These are phyloP conservation scores for Venturia aucupariae DNA, from an alignment of 2,329 filamentous ascomycete species.

Conservation along the genomic window DNA sequence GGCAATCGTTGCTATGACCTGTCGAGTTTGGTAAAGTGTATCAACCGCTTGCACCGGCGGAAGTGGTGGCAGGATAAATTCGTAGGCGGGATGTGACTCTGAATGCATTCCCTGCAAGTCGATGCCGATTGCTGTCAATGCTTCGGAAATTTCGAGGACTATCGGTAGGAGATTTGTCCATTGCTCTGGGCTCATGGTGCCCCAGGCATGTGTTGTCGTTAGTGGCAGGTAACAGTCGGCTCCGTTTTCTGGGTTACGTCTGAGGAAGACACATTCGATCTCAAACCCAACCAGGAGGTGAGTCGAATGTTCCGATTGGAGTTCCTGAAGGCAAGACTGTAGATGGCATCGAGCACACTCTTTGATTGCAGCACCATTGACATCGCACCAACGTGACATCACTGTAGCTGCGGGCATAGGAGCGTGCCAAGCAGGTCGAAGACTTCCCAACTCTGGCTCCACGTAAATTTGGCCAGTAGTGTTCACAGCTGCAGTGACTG, in stretches of 20 bases:
- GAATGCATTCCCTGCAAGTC: conserved; percentile 64
- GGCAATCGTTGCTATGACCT: conserved; percentile 58
- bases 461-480: conserved; percentile 58
- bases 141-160: conserved; percentile 55
- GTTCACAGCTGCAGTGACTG: conserved; percentile 42
- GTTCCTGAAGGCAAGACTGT: conserved; percentile 41
- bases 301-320: conserved; percentile 44
- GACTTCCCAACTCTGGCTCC: conserved; percentile 54
- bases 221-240: conserved; percentile 35
- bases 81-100: conserved; percentile 64
- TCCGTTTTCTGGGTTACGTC: conserved; percentile 29
- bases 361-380: conserved; percentile 40
- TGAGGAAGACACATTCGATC: conserved; percentile 67
- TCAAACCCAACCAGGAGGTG: conserved; percentile 67
- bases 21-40: conserved; percentile 58
- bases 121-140: conserved; percentile 54
- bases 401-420: conserved; percentile 51
- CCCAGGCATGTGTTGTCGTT: conserved; percentile 63
- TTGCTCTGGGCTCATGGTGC: conserved; percentile 53
- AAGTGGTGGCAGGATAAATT: conserved; percentile 59
- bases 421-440: conserved; percentile 33
- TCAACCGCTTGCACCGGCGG: conserved; percentile 61
- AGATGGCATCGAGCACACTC: conserved; percentile 51
- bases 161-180: conserved; percentile 48
- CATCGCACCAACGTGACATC: conserved; percentile 55